Evolutionary conservation across 2,329 filamentous ascomycete species (phyloP).

Genomic region (Erysiphe neolycopersici): DNA sequence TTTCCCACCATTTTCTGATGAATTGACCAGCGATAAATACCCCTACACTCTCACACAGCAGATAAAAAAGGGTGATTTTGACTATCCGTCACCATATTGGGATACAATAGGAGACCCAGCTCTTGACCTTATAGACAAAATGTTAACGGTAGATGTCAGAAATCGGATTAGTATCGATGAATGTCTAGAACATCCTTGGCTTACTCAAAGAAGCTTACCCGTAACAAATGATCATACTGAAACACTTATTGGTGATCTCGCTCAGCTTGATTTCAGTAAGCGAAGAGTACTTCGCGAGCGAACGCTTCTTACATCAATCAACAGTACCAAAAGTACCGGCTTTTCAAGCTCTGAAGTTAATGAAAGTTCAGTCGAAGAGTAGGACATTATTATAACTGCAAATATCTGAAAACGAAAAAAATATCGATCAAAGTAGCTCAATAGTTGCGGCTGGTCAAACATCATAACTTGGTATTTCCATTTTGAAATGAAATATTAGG

Average conservation of each 20-base stretch:
- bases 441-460: too few species aligned
- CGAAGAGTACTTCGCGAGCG: conserved; percentile 59
- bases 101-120: conserved; percentile 67
- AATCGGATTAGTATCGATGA: conserved; percentile 71
- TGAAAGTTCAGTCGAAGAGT: neutral
- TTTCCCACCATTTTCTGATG: conserved; percentile 91
- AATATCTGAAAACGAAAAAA: too few species aligned
- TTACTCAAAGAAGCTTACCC: conserved; percentile 31
- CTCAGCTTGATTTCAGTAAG: conserved; percentile 55
- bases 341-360: neutral
- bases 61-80: conserved; percentile 68
- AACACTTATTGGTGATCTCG: conserved; percentile 68
- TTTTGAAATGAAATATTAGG: too few species aligned
- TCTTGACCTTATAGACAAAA: conserved; percentile 73
- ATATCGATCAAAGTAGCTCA: too few species aligned
- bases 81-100: conserved; percentile 95
- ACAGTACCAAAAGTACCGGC: conserved; percentile 36
- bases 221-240: conserved; percentile 61
- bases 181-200: conserved; percentile 79
- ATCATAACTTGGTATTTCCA: too few species aligned
- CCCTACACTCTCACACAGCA: conserved; percentile 73
- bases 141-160: conserved; percentile 72
- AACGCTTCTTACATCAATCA: conserved; percentile 60
- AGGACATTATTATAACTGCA: neutral
- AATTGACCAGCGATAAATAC: conserved; percentile 55